Conservation (phyloP, 2,329 filamentous ascomycete genomes). For the Fusarium tanahbumbuense region DNA sequence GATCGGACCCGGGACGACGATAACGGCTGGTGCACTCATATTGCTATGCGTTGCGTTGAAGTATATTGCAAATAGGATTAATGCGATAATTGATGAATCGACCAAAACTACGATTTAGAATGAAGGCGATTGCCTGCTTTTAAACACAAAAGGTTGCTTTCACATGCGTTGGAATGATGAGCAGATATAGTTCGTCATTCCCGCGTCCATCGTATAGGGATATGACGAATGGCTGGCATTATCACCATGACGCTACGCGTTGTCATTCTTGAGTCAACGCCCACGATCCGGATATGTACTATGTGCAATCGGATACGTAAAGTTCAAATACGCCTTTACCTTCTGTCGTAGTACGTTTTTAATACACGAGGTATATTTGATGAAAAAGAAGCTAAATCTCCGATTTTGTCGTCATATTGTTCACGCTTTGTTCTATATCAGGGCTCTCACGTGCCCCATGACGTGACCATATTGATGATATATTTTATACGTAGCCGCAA, state of each 20-base stretch:
- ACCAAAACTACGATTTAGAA: background rate
- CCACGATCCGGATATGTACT: background rate
- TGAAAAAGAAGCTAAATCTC: background rate
- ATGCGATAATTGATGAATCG: background rate
- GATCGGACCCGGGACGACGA: background rate
- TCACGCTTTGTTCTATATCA: background rate
- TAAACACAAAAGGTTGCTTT: background rate
- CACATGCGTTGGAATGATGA: background rate
- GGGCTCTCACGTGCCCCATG: background rate
- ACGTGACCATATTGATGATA: background rate
- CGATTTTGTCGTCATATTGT: background rate
- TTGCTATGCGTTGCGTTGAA: background rate
- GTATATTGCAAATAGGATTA: background rate
- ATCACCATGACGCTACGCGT: background rate
- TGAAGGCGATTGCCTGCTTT: background rate
- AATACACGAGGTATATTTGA: rapidly evolving
- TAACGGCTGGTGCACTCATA: background rate
- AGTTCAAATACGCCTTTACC: background rate
- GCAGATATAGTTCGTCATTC: background rate
- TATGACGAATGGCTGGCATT: background rate
- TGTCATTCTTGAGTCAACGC: background rate
- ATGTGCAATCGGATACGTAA: background rate
- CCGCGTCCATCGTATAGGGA: background rate
- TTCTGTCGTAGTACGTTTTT: background rate
- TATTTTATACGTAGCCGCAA: background rate